phyloP scores from a whole-genome alignment of 2,329 filamentous ascomycete species.

The Karstenula rhodostoma region DNA sequence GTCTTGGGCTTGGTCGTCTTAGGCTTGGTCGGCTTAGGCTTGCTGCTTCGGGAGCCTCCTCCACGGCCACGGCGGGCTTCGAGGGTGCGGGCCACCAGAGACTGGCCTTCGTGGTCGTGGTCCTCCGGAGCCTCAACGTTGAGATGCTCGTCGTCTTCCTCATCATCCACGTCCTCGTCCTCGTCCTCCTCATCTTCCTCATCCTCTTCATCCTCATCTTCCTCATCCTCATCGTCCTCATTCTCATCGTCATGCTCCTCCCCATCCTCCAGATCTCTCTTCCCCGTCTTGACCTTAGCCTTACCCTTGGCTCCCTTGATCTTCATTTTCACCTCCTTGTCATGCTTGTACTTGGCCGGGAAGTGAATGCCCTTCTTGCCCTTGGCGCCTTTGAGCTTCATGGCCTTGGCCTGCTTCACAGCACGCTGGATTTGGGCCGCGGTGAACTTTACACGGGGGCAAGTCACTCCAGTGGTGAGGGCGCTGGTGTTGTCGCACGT shows the following conservation, averaged over 20 bases:
- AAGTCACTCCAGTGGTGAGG: neutral
- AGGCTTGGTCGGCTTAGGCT: slow-evolving; percentile 1
- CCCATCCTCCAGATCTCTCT: neutral
- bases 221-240: neutral
- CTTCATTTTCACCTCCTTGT: slow-evolving; percentile 1
- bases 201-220: neutral
- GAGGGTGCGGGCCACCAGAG: slow-evolving; percentile 3
- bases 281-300: neutral
- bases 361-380: slow-evolving; percentile 13
- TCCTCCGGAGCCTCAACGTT: neutral
- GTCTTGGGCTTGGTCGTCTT: neutral
- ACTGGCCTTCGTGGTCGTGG: slow-evolving; percentile 1
- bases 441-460: slow-evolving; percentile 9
- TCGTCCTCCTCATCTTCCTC: neutral
- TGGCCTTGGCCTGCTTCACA: slow-evolving; percentile 10
- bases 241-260: neutral
- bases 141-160: neutral
- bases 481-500: neutral
- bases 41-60: neutral
- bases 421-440: neutral
- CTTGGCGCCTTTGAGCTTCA: slow-evolving; percentile 10
- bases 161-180: neutral
- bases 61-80: neutral
- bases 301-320: neutral
- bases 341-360: slow-evolving; percentile 10